Evolutionary conservation across 139 green algal genomes (phyloP), one percentile per base, ranked within the genome.

Genomic region (Limnomonas spitsbergensis): DNA sequence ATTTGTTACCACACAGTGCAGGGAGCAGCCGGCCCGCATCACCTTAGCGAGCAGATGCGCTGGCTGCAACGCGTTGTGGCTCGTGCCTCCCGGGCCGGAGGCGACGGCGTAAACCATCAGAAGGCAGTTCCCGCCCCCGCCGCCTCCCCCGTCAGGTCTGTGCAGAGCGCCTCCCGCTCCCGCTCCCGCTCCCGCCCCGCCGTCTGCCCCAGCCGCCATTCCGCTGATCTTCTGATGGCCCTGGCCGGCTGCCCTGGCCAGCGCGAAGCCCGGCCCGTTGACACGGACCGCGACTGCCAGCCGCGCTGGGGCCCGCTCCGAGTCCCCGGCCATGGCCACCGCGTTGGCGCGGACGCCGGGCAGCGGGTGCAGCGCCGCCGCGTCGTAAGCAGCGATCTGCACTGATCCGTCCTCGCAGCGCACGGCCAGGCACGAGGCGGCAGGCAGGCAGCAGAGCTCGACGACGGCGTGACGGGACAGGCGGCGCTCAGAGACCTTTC

Each of bases 311-410:
- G 73, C 70, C 1, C 38, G 34, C 1, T 38, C 36, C 3, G 61
- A 29, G 35, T 34, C 40, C 2, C 75, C 69, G 1, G 47, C 82
- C 1, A 87, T 38, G 2, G 82, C 80, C 1, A 79, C 38, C 29
- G 79, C 80, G 34, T 73, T 76, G 31, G 79, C 76, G 4, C 53
- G 42, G 4, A 82, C 78, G 29, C 80, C 78, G 36, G 80, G 76
- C 4, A 90, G 75, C 1, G 70, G 35, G 7, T 42, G 38, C 1
- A 87, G 40, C 0, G 4, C 72, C 36, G 75, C 74, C 6, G 29
- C 56, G 40, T 89, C 76, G 73, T 89, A 74, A 20, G 79, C 36
- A 36, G 80, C 69, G n/a, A 90, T 34, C 40, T 80, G 42, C 36
- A 82, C 83, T 2, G 69, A 38, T 36, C 81, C 77, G 31, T 83